A percentile compares a stretch with the other conserved stretches of the same genome.
Evolutionary conservation across 2,329 filamentous ascomycete species (phyloP).

Genomic region (Penicillium vulpinum): DNA sequence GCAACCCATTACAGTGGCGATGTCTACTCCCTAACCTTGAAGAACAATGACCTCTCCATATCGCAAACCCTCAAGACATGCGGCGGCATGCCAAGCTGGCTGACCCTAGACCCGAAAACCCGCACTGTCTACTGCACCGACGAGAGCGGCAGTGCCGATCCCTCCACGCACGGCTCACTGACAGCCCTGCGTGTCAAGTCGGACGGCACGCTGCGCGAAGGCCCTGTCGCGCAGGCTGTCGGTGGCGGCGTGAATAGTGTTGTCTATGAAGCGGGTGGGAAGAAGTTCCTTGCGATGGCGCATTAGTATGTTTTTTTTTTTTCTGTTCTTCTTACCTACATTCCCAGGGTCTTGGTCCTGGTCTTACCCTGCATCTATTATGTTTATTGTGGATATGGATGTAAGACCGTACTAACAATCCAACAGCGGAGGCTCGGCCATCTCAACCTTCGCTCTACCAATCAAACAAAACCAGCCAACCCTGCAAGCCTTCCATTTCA

Average conservation of each 20-base stretch:
- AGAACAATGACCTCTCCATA: constrained; percentile 21
- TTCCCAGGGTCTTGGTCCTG: not conserved
- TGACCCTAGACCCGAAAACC: constrained; percentile 31
- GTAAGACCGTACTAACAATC: constrained; percentile 3
- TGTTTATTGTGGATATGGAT: not conserved
- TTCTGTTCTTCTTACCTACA: not conserved
- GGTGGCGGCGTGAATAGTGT: constrained; percentile 37
- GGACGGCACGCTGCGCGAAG: constrained; percentile 24
- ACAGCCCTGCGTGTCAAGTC: constrained; percentile 23
- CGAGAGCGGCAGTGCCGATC: constrained; percentile 29
- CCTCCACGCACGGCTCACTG: constrained; percentile 31
- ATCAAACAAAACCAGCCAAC: constrained; percentile 12
- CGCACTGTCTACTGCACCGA: constrained; percentile 39
- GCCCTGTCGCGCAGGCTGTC: constrained; percentile 24
- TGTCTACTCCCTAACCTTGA: constrained; percentile 20
- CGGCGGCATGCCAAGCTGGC: constrained; percentile 39
- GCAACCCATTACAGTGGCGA: constrained; percentile 26
- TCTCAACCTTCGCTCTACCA: constrained; percentile 37
- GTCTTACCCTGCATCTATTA: not conserved
- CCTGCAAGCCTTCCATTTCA: constrained; percentile 47
- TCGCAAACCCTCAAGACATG: constrained; percentile 31
- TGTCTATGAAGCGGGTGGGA: constrained; percentile 30
- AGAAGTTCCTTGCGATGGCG: constrained; percentile 37
- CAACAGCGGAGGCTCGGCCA: constrained; percentile 30
- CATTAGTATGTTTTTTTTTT: constrained; percentile 37